These are phyloP conservation scores for Penicillium silybi DNA, from an alignment of 495 filamentous ascomycete species.

Conservation along the genomic window DNA sequence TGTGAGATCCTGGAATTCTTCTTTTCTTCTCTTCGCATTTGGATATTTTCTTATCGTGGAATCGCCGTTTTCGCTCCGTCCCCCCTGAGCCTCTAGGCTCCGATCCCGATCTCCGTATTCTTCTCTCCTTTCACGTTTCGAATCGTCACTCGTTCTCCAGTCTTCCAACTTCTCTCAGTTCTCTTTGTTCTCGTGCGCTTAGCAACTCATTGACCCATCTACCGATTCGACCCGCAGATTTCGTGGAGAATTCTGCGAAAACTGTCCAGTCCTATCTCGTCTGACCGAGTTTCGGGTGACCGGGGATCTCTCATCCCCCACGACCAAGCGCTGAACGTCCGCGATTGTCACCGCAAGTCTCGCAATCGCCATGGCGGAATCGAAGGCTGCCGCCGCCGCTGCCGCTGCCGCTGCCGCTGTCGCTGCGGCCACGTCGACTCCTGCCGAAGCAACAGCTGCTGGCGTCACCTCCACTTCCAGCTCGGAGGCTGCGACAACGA, in stretches of 20 bases:
- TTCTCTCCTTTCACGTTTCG: slow-evolving; percentile 9
- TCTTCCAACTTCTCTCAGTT: not conserved
- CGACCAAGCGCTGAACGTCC: not conserved
- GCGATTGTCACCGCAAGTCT: not conserved
- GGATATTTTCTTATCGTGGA: slow-evolving; percentile 50
- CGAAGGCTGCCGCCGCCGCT: not conserved
- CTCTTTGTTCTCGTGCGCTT: not conserved
- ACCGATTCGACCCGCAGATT: not conserved
- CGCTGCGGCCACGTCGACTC: not conserved
- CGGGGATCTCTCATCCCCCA: not conserved
- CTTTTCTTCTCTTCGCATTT: slow-evolving; percentile 5
- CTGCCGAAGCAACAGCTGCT: not conserved
- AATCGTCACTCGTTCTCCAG: slow-evolving; percentile 16
- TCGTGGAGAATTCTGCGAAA: not conserved
- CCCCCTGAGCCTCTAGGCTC: slow-evolving; percentile 16
- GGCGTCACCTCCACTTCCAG: slow-evolving; percentile 10
- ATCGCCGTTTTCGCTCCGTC: slow-evolving; percentile 35
- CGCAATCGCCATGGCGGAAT: not conserved
- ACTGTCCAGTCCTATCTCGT: not conserved
- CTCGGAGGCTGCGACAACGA: slow-evolving; percentile 19
- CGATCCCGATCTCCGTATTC: not conserved
- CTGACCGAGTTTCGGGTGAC: not conserved
- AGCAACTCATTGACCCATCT: not conserved
- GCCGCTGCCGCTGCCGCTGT: not conserved
- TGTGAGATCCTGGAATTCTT: slow-evolving; percentile 5